Evolutionary conservation across 139 green algal genomes (phyloP), one percentile per base, ranked within the genome.

Genomic region (Dunaliella primolecta): DNA sequence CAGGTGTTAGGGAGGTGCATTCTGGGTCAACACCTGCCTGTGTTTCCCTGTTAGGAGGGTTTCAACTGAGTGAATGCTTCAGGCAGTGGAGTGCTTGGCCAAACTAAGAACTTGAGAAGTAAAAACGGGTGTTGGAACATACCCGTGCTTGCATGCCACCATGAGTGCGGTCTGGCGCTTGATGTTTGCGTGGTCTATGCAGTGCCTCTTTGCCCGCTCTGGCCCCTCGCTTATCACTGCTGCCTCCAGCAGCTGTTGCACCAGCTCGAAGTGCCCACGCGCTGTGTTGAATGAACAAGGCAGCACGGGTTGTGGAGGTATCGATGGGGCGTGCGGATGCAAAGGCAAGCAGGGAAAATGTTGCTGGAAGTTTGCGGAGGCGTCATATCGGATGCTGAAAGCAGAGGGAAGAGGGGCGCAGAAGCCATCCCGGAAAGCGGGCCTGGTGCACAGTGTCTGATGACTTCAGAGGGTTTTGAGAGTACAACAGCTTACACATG

Each of bases 81-180:
- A 71, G 76, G 29, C 30, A 1, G 2, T 46, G 0, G 23, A 25
- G 2, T 37, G 80, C 27, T 64, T 15, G 20, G 56, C 56, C 32
- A 11, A 11, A 78, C 3, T 27, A 25, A 78, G 21, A 15, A 46
- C 15, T 2, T 46, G 21, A 78, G 55, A 46, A 3, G 24, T 57
- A 3, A n/a, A 29, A 37, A 55, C 33, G 23, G 2, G 29, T 25
- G 38, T 20, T 29, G 21, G 33, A 72, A 78, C 88, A 81, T 31
- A 93, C 90, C 90, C 90, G 80, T 91, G 89, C 77, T 90, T 91
- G 86, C 87, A 93, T 0, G 90, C 90, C 3, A 91, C 86, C 56
- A 90, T 91, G 0, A 93, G 80, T 1, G 90, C 90, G 0, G 90
- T 88, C n/a, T 93, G 87, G 2, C 87, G 82, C 78, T 93, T 93